These are phyloP conservation scores for Biscogniauxia marginata DNA, from an alignment of 2,329 filamentous ascomycete species.

Conservation along the genomic window DNA sequence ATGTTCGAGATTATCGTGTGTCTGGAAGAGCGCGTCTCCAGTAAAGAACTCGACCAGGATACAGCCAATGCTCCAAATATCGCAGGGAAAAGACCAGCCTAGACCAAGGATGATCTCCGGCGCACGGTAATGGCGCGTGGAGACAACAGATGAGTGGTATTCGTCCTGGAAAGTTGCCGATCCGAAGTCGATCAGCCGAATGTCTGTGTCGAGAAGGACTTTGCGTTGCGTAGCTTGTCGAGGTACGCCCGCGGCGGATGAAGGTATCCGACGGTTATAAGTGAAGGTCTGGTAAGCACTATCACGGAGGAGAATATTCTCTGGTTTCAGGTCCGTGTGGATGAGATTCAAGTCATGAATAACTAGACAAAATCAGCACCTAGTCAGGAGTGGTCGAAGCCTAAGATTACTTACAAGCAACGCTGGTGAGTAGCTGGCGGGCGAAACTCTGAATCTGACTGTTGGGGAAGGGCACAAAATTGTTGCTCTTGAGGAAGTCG, in stretches of 20 bases:
- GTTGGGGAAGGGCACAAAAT: constrained; percentile 95
- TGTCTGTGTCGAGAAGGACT: constrained; percentile 67
- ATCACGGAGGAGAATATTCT: constrained; percentile 67
- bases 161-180: constrained; percentile 72
- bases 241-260: constrained; percentile 59
- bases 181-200: constrained; percentile 69
- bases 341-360: constrained; percentile 96
- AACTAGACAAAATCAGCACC: constrained; percentile 52
- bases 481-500: constrained; percentile 94
- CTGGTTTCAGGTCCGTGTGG: constrained; percentile 77
- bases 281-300: constrained; percentile 68
- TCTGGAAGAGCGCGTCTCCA: constrained; percentile 69
- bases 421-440: constrained; percentile 93
- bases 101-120: constrained; percentile 70
- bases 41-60: constrained; percentile 73
- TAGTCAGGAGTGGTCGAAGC: neutral
- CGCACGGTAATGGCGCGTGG: constrained; percentile 67
- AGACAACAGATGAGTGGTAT: constrained; percentile 70
- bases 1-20: constrained; percentile 70
- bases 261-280: constrained; percentile 68
- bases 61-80: constrained; percentile 73
- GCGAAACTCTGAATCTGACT: constrained; percentile 98
- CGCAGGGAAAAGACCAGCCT: constrained; percentile 70
- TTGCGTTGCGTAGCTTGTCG: constrained; percentile 62
- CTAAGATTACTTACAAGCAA: constrained; percentile 73